Conservation (phyloP, 2,329 filamentous ascomycete species). For the Lecanoromycetidae sp. region DNA sequence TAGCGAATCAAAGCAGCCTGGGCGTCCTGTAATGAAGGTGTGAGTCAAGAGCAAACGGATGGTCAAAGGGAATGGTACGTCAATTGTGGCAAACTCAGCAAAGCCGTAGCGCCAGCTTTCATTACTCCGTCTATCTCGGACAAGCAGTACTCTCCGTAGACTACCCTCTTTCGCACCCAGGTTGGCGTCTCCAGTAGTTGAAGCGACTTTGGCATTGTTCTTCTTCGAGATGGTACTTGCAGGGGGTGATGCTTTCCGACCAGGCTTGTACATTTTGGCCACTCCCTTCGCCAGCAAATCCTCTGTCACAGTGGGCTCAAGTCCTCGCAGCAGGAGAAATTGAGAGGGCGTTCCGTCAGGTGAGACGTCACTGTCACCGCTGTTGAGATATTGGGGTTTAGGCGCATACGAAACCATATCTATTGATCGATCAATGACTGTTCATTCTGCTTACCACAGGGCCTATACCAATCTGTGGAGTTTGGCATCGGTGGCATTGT, state of each 20-base stretch:
- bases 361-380: constrained; percentile 43
- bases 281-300: constrained; percentile 61
- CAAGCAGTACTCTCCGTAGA: constrained; percentile 63
- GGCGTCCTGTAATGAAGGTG: constrained; percentile 42
- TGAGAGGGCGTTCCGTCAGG: constrained; percentile 53
- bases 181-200: constrained; percentile 46
- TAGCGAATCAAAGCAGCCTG: constrained; percentile 61
- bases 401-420: constrained; percentile 20
- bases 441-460: neutral
- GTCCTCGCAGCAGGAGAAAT: constrained; percentile 60
- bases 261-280: constrained; percentile 56
- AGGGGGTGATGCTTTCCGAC: constrained; percentile 23
- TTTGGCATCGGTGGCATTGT: constrained; percentile 48
- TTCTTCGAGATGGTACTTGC: constrained; percentile 32
- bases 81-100: constrained; percentile 65
- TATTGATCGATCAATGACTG: neutral
- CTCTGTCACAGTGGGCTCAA: constrained; percentile 60
- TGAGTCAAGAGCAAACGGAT: neutral
- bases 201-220: constrained; percentile 39
- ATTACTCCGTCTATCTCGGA: constrained; percentile 58
- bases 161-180: constrained; percentile 61
- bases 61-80: constrained; percentile 28
- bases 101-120: constrained; percentile 74
- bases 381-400: constrained; percentile 35
- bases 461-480: constrained; percentile 18